Base-by-base conservation (phyloP, 345 rosid genomes). In the Salix koriyanagi region DNA sequence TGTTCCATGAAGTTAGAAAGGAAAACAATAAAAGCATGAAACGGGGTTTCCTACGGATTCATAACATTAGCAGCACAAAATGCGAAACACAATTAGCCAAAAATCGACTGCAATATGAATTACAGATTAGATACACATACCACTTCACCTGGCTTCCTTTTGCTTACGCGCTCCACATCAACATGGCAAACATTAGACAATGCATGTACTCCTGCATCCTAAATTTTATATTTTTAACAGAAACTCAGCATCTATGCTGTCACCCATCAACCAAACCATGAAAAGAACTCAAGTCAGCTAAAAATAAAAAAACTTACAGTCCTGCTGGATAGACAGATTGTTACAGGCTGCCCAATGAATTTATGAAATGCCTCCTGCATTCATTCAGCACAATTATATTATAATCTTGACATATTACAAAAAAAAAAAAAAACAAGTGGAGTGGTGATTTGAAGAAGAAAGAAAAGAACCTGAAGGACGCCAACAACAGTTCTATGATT, bases 181-280 rank as follows among this genome's bases (percentile, higher is more conserved):
- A 93, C 96, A 89, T 95, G 99, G 79, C 96, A 93, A 79, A 93
- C 99, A 81, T 95, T 95, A 36, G 97, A 88, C 61, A 93, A 82
- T 62, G 99, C 97, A 85, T 95, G 99, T 12, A 95, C 99, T 71
- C 99, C 99, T 12, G 97, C 92, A 86, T 95, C 99, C 99, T 95
- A 82, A 71, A 83, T 75, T 32, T 11, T 25, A 5, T 11, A 11
- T 28, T n/a, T 28, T 28, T 28, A n/a, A 71, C 13, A 15, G 61
- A 71, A 72, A 69, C 28, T 68, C 30, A 65, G 58, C 77, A 76
- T 69, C 67, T 16, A 62, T 18, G 25, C 32, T 67, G 42, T 5
- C 18, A 46, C 14, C 18, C 46, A 2, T 41, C 46, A 41, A 41
- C 12, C 12, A 41, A 41, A 41, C 46, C 46, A 41, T 41, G 12